Base-by-base conservation (phyloP, 73 alveolate genomes). In the Durusdinium trenchii region DNA sequence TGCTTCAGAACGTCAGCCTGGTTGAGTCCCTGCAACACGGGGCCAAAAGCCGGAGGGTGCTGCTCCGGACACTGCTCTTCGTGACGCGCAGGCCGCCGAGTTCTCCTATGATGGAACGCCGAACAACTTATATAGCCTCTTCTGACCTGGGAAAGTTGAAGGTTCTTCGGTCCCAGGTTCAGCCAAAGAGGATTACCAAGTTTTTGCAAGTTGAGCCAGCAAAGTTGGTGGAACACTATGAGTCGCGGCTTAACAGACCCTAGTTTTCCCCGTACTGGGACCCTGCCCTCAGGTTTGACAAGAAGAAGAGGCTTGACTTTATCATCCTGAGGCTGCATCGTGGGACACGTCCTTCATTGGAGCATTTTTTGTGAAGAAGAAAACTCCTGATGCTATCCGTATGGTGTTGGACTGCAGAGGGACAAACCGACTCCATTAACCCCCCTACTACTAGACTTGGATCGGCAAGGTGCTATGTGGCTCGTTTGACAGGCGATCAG, bases 401-500 rank as follows among this genome's bases (percentile, higher is more conserved):
- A 90, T 90, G 96, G 64, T 90, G 2, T 38, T 90, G 9, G 96
- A 90, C 35, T 73, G 87, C 43, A 48, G 96, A 32, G 73, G 83
- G 28, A 90, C 87, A 6, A 90, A 90, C 35, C 36, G 57, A 2
- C 43, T 45, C 46, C 96, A 90, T 14, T 52, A 52, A 43, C 87
- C 54, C 0, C 95, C 96, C 96, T 5, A 36, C 78, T 35, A 89
- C 96, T 3, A 5, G 96, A 5, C 54, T 89, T 20, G 96, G 96
- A 10, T 62, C 86, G 18, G 54, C 96, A 0, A 2, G 73, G 30
- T 62, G 82, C 54, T n/a, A n/a, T n/a, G n/a, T n/a, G n/a, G n/a
- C n/a, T n/a, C n/a, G n/a, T n/a, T n/a, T n/a, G n/a, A n/a, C n/a
- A n/a, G n/a, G n/a, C n/a, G n/a, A n/a, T 78, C 38, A 38, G 40